Conservation (phyloP, 306 rosid species). For the Malus orientalis region DNA sequence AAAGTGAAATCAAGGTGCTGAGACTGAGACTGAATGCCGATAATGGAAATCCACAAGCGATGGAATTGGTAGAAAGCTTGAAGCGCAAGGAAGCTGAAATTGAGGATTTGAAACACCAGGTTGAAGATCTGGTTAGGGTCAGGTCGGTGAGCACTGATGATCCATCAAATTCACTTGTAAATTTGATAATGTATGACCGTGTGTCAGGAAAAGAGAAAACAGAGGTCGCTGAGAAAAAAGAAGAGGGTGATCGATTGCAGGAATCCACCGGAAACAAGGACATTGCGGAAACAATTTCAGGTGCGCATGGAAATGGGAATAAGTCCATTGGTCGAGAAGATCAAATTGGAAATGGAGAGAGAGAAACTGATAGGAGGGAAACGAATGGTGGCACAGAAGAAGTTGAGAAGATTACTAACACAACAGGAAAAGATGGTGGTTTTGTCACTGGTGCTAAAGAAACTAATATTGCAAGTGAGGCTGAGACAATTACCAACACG, state of each 20-base stretch:
- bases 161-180: constrained; percentile 15
- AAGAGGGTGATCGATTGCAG: neutral
- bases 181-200: constrained; percentile 19
- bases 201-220: constrained; percentile 5
- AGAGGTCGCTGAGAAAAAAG: neutral
- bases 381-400: constrained; percentile 1
- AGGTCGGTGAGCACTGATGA: constrained; percentile 20
- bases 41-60: constrained; percentile 19
- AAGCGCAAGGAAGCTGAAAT: constrained; percentile 62
- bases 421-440: constrained; percentile 7
- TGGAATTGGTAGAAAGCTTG: constrained; percentile 34
- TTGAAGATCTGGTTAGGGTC: constrained; percentile 25
- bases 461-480: neutral
- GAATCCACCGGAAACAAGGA: constrained; percentile 1
- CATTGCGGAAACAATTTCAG: neutral
- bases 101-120: constrained; percentile 44
- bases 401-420: neutral
- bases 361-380: neutral
- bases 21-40: constrained; percentile 15
- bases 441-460: neutral
- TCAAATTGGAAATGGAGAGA: constrained; percentile 1
- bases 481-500: neutral
- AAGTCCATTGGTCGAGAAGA: constrained; percentile 5
- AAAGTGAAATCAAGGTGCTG: constrained; percentile 47
- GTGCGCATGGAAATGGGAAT: constrained; percentile 4